A percentile compares a stretch with the other conserved stretches of the same genome.
These are phyloP conservation scores for Neopestalotiopsis sp. DNA, from an alignment of 2,329 filamentous ascomycete species.

Conservation along the genomic window DNA sequence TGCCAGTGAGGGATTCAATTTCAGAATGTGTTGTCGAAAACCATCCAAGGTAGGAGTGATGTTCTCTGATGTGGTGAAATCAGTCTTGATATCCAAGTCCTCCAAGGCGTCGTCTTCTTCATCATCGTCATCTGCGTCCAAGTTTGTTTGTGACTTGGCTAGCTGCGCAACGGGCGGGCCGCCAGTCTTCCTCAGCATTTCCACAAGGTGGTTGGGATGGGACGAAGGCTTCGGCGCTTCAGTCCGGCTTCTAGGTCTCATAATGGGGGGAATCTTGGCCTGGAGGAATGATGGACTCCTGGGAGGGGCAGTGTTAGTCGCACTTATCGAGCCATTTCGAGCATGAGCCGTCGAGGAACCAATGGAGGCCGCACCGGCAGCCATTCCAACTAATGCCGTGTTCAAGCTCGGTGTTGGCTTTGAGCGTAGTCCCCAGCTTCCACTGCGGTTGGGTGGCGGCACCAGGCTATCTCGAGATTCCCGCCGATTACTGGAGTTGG, in stretches of 20 bases:
- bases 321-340: conserved; percentile 66
- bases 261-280: conserved; percentile 52
- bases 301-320: conserved; percentile 57
- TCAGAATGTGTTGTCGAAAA: conserved; percentile 75
- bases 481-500: conserved; percentile 34
- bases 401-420: conserved; percentile 62
- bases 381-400: conserved; percentile 62
- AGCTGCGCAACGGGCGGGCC: conserved; percentile 59
- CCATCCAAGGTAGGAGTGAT: conserved; percentile 77
- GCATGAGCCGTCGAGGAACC: conserved; percentile 55
- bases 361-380: conserved; percentile 59
- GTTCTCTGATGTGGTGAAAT: conserved; percentile 66
- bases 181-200: conserved; percentile 58
- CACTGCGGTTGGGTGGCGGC: conserved; percentile 52
- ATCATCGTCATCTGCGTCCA: conserved; percentile 61
- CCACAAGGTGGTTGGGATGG: conserved; percentile 51
- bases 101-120: conserved; percentile 62
- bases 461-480: conserved; percentile 56
- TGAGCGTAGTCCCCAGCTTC: conserved; percentile 56
- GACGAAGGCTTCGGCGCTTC: conserved; percentile 50
- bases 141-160: conserved; percentile 45
- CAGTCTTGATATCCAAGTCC: conserved; percentile 66
- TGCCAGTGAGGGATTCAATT: conserved; percentile 74
- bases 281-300: conserved; percentile 52
- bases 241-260: conserved; percentile 62